A percentile compares a stretch with the other conserved stretches of the same genome.
These are phyloP conservation scores for Artemisia annua DNA, from an alignment of 129 eudicot species.

Conservation along the genomic window DNA sequence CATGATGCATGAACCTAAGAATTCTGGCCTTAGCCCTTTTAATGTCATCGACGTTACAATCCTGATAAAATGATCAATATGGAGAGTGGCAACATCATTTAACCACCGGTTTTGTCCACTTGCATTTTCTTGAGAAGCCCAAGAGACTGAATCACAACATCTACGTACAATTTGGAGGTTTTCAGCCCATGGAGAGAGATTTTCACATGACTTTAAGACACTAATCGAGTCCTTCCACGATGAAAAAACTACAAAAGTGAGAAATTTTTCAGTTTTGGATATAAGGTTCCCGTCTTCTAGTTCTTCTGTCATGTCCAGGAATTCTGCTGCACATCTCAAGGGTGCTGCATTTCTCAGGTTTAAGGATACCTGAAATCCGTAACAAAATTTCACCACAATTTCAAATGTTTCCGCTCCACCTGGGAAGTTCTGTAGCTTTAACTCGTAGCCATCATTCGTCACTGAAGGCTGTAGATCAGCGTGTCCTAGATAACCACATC, in stretches of 20 bases:
- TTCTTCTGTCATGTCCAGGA: conserved; percentile 81
- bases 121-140: conserved; percentile 32
- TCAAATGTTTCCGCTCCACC: conserved; percentile 79
- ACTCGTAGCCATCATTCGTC: conserved; percentile 40
- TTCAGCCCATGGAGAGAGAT: conserved; percentile 88
- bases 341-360: conserved; percentile 59
- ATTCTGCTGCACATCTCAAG: conserved; percentile 77
- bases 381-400: conserved; percentile 61
- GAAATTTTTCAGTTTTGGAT: conserved; percentile 74
- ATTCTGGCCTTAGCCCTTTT: conserved; percentile 52
- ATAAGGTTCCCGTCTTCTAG: conserved; percentile 83
- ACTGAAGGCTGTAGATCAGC: conserved; percentile 37
- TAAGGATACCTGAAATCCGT: conserved; percentile 55
- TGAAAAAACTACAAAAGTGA: conserved; percentile 70
- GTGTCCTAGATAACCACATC: conserved; percentile 60
- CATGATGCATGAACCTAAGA: conserved; percentile 62
- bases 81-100: conserved; percentile 46
- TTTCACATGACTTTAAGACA: conserved; percentile 68
- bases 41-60: conserved; percentile 51
- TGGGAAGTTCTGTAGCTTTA: conserved; percentile 68
- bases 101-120: conserved; percentile 56
- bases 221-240: conserved; percentile 74
- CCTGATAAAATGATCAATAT: conserved; percentile 64
- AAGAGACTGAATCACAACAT: conserved; percentile 69
- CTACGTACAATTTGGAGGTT: conserved; percentile 78